Conservation (phyloP, 495 filamentous ascomycete species). For the Achaetomiella virescens region DNA sequence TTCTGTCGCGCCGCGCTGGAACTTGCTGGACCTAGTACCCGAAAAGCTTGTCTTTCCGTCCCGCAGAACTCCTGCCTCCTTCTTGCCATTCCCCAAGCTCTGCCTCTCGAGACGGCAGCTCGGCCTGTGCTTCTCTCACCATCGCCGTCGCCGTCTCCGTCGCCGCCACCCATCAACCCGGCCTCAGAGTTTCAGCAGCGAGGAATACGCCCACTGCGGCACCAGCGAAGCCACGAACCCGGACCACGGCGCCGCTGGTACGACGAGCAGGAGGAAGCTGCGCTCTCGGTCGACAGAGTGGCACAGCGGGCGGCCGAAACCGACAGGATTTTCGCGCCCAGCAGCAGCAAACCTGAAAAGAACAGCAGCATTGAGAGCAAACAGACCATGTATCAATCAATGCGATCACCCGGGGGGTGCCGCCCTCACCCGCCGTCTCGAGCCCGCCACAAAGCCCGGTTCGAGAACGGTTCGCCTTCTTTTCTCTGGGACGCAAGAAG, state of each 20-base stretch:
- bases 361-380: slow-evolving; percentile 39
- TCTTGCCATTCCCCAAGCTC: background rate
- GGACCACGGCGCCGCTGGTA: background rate
- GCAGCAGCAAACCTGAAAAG: slow-evolving; percentile 28
- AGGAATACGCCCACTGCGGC: background rate
- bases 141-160: background rate
- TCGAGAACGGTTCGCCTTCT: slow-evolving; percentile 35
- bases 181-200: background rate
- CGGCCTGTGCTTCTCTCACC: background rate
- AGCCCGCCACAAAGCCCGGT: slow-evolving; percentile 28
- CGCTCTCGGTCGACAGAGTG: slow-evolving; percentile 22
- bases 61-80: slow-evolving; percentile 4
- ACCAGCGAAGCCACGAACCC: background rate
- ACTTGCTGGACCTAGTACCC: background rate
- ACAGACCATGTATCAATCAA: slow-evolving; percentile 19
- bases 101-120: background rate
- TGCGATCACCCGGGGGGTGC: slow-evolving; percentile 29
- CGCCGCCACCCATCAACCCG: background rate
- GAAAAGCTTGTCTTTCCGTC: slow-evolving; percentile 9
- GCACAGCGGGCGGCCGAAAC: slow-evolving; percentile 38
- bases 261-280: slow-evolving; percentile 17
- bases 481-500: slow-evolving; percentile 30
- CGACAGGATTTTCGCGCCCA: slow-evolving; percentile 36
- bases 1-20: background rate
- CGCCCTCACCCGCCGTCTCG: slow-evolving; percentile 15